Evolutionary conservation across 768 basidiomycete species (phyloP).

Genomic region (Tulasnella sp.): DNA sequence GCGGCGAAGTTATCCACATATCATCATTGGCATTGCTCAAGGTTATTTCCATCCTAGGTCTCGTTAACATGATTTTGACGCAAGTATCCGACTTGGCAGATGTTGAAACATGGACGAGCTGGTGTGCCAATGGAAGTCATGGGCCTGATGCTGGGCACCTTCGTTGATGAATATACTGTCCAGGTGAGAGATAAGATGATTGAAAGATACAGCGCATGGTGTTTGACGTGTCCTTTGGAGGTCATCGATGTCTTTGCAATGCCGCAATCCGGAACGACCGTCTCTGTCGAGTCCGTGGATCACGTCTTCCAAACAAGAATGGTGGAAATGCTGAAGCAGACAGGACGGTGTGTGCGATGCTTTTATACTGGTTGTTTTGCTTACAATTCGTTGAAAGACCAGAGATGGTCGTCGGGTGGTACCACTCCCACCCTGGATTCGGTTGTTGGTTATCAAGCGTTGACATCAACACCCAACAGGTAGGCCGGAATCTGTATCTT

Average conservation of each 20-base stretch:
- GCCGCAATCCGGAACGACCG: constrained; percentile 96
- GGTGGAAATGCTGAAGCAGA: constrained; percentile 99
- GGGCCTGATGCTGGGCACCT: constrained; percentile 95
- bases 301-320: constrained; percentile 98
- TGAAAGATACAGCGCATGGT: neutral
- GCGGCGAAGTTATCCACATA: constrained; percentile 93
- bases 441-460: constrained; percentile 99
- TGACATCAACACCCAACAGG: constrained; percentile 98
- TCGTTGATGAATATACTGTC: constrained; percentile 83
- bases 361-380: too few relatives aligned
- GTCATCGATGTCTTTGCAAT: constrained; percentile 97
- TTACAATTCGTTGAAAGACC: constrained; percentile 40
- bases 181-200: constrained; percentile 7
- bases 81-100: constrained; percentile 39
- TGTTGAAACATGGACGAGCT: constrained; percentile 97
- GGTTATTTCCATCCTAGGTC: constrained; percentile 32
- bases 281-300: constrained; percentile 95
- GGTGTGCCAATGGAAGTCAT: constrained; percentile 99
- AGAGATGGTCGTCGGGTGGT: constrained; percentile 99
- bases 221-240: constrained; percentile 43
- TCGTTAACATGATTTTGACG: neutral
- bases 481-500: constrained; percentile 25
- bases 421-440: constrained; percentile 99
- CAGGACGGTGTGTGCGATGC: constrained; percentile 58
- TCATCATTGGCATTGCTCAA: constrained; percentile 94